A percentile compares a stretch with the other conserved stretches of the same genome.
Evolutionary conservation across 768 basidiomycete species (phyloP).

Genomic region (Mycena olivaceomarginata): DNA sequence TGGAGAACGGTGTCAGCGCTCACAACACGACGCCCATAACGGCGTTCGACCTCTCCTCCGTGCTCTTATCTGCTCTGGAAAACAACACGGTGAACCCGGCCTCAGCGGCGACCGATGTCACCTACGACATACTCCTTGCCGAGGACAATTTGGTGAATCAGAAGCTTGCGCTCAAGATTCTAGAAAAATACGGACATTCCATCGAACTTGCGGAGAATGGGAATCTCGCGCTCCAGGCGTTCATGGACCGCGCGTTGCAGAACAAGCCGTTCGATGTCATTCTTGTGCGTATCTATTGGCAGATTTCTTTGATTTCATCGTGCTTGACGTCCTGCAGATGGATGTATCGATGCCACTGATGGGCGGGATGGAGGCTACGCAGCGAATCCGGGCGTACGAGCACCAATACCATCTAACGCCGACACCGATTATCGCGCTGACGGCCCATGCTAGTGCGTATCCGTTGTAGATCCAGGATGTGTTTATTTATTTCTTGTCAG

Average conservation of each 20-base stretch:
- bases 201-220: conserved; percentile 99
- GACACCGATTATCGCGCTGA: conserved; percentile 96
- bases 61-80: conserved; percentile 95
- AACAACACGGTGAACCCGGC: conserved; percentile 95
- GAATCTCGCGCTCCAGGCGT: conserved; percentile 93
- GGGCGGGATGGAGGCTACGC: conserved; percentile 99
- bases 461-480: not conserved
- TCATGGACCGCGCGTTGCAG: conserved; percentile 85
- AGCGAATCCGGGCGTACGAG: conserved; percentile 92
- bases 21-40: conserved; percentile 95
- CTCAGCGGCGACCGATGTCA: conserved; percentile 88
- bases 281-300: conserved; percentile 74
- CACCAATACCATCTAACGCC: conserved; percentile 78
- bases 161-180: conserved; percentile 96
- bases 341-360: conserved; percentile 99
- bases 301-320: not conserved
- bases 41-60: conserved; percentile 92
- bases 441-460: conserved; percentile 95
- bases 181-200: conserved; percentile 96
- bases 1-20: conserved; percentile 96
- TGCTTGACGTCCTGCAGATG: conserved; percentile 76
- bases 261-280: conserved; percentile 93
- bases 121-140: conserved; percentile 95
- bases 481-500: conserved; percentile 57
- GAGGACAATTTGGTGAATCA: conserved; percentile 98